phyloP scores from a whole-genome alignment of 805 yeast genomes.

The Candida nanaspora region DNA sequence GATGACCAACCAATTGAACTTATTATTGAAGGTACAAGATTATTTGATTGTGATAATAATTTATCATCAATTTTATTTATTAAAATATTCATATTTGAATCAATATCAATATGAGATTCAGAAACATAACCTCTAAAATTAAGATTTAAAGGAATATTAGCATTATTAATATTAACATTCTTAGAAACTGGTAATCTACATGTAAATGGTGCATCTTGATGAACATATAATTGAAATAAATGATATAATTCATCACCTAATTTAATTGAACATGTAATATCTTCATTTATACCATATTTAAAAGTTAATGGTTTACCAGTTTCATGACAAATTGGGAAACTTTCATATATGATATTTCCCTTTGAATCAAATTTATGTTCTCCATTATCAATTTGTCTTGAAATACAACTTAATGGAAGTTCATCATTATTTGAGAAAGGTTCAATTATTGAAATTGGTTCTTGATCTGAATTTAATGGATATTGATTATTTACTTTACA shows the following conservation, averaged over 20 bases:
- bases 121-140: slow-evolving; percentile 61
- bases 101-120: slow-evolving; percentile 63
- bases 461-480: slow-evolving; percentile 15
- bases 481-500: slow-evolving; percentile 7
- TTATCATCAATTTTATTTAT: slow-evolving; percentile 23
- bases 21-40: slow-evolving; percentile 23
- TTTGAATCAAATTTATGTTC: slow-evolving; percentile 66
- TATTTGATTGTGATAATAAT: neutral
- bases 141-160: slow-evolving; percentile 52
- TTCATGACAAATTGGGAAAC: slow-evolving; percentile 60
- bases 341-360: slow-evolving; percentile 48
- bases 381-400: slow-evolving; percentile 66
- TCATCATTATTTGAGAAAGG: slow-evolving; percentile 28
- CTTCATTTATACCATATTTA: slow-evolving; percentile 43
- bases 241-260: slow-evolving; percentile 64
- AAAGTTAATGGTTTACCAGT: slow-evolving; percentile 54
- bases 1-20: slow-evolving; percentile 54
- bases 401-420: slow-evolving; percentile 51
- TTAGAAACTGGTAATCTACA: slow-evolving; percentile 53
- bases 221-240: slow-evolving; percentile 66
- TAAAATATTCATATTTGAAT: slow-evolving; percentile 46
- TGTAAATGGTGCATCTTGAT: slow-evolving; percentile 70
- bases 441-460: neutral
- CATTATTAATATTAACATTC: slow-evolving; percentile 36
- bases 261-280: slow-evolving; percentile 51